Evolutionary conservation across 2,329 filamentous ascomycete species (phyloP).

Genomic region (Cladosporium sp.): DNA sequence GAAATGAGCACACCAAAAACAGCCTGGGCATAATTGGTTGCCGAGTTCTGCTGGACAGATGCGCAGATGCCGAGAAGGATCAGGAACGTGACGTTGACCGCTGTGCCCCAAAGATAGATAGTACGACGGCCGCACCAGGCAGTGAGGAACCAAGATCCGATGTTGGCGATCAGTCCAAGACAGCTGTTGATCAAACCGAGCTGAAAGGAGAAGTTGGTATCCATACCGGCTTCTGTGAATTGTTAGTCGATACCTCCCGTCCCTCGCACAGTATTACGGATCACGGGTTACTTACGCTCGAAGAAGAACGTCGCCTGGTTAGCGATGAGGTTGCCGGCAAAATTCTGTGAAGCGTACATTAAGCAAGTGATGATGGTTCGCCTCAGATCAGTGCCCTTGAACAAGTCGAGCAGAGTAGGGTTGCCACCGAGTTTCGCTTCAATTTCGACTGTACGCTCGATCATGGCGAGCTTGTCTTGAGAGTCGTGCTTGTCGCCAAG

Average conservation of each 20-base stretch:
- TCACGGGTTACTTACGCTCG: constrained; percentile 35
- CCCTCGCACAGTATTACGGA: constrained; percentile 19
- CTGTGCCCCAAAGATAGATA: constrained; percentile 64
- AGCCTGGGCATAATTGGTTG: constrained; percentile 58
- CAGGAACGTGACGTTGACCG: constrained; percentile 58
- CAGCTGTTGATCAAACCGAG: constrained; percentile 52
- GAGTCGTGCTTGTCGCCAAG: constrained; percentile 69
- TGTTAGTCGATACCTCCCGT: constrained; percentile 13
- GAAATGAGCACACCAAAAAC: constrained; percentile 79
- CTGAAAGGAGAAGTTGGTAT: constrained; percentile 36
- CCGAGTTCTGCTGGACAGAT: constrained; percentile 58
- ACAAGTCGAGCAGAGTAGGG: constrained; percentile 74
- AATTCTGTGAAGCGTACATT: constrained; percentile 43
- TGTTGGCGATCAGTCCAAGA: constrained; percentile 70
- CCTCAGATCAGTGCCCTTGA: constrained; percentile 69
- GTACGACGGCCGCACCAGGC: constrained; percentile 66
- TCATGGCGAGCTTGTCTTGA: constrained; percentile 80
- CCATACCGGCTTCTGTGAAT: constrained; percentile 39
- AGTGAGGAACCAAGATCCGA: constrained; percentile 73
- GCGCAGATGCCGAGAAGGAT: constrained; percentile 78
- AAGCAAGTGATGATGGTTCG: constrained; percentile 66
- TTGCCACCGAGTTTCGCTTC: constrained; percentile 70
- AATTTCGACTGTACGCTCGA: constrained; percentile 79
- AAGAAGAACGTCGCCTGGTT: constrained; percentile 47
- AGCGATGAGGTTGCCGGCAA: constrained; percentile 42